These are phyloP conservation scores for Yamadazyma sp. DNA, from an alignment of 805 yeast species.

Conservation along the genomic window DNA sequence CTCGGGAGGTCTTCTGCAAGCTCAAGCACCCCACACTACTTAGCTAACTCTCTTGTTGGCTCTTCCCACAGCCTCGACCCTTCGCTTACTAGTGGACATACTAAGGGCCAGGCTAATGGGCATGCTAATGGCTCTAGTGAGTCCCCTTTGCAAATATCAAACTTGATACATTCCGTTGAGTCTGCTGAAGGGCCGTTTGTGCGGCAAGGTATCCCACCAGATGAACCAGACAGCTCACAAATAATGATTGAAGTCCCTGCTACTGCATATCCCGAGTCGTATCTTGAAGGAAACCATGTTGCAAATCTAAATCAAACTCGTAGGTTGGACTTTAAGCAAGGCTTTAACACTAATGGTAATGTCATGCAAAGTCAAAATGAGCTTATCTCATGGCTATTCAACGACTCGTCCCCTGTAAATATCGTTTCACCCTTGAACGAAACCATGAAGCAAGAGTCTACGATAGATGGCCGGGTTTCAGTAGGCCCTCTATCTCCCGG, in stretches of 20 bases:
- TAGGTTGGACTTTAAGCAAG: not conserved
- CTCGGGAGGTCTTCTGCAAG: not conserved
- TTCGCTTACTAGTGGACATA: not conserved
- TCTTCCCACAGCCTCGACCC: not conserved
- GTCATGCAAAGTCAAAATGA: slow-evolving; percentile 34
- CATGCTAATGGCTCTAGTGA: not conserved
- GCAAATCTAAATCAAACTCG: not conserved
- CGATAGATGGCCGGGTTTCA: not conserved
- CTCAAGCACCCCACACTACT: not conserved
- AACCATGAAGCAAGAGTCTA: not conserved
- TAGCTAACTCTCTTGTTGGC: not conserved
- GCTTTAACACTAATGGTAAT: not conserved
- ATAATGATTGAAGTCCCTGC: too few relatives aligned
- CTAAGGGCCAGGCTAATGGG: not conserved
- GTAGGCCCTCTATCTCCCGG: not conserved
- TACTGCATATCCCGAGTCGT: too few relatives aligned
- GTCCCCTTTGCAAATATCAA: slow-evolving; percentile 20
- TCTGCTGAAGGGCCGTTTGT: slow-evolving; percentile 1
- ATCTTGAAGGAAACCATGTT: too few relatives aligned
- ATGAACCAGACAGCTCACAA: too few relatives aligned
- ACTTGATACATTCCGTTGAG: slow-evolving; percentile 19
- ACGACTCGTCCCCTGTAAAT: slow-evolving; percentile 24
- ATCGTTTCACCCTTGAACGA: slow-evolving; percentile 5
- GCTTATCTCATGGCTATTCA: slow-evolving; percentile 41
- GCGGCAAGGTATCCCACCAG: not conserved